Base-by-base conservation (phyloP, 83 land plant species). In the Picea abies region DNA sequence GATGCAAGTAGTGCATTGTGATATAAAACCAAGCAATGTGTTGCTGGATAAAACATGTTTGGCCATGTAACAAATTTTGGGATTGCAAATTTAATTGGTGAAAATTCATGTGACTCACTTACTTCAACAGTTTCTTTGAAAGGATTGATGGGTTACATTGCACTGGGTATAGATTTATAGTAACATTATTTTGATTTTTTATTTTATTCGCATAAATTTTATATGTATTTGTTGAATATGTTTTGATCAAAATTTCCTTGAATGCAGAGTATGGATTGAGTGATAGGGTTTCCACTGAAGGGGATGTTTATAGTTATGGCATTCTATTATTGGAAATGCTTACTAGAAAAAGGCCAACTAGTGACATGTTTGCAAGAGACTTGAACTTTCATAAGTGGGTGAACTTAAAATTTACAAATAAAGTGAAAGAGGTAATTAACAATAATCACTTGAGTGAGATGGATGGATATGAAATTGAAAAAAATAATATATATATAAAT, bases 221-320 rank as follows among this genome's bases (percentile, higher is more conserved):
- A 10, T 35, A n/a, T 70, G 75, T 2, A 15, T 35, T 37, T 35
- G 20, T 70, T 1, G n/a, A 67, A 0, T 5, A 17, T 17, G 26
- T 49, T 49, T 2, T 47, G 37, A 14, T 68, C 0, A 0, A 14
- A 4, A 0, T 69, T 69, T 32, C 20, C 11, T 69, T 69, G 2
- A 20, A 16, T 39, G 23, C 44, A 76, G 84, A 82, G 64, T 82
- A 82, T 63, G 84, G 84, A 49, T 35, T 82, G 81, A 41, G 81
- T 17, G 58, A 41, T n/a, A 22, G 25, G 23, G 47, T 22, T 1
- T 82, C 84, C 14, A 32, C 26, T 41, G 32, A 41, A 82, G 84
- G 84, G 16, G 84, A 82, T 76, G 72, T 82, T 6, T 82, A 82
- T 4, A 82, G 84, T 69, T 82, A 12, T 61, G 84, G 84, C 19